phyloP scores from a whole-genome alignment of 371 early-diverging fungal genomes.

The Circinella minor region DNA sequence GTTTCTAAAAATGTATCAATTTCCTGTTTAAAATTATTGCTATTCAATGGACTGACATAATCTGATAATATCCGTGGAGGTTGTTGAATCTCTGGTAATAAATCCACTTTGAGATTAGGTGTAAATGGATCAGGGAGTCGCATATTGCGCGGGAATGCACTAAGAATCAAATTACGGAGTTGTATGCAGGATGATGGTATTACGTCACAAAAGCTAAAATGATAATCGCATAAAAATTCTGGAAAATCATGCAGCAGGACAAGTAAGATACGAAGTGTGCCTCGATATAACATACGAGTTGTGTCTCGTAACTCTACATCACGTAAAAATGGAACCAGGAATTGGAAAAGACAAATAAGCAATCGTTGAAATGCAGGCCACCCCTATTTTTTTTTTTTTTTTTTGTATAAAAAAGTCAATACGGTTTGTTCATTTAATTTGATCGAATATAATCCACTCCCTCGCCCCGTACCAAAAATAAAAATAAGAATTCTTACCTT shows the following conservation, averaged over 20 bases:
- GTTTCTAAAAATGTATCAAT: constrained; percentile 73
- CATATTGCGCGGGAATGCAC: constrained; percentile 95
- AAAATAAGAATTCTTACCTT: too few relatives aligned
- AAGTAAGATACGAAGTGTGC: constrained; percentile 86
- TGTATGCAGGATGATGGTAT: constrained; percentile 94
- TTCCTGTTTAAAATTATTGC: constrained; percentile 68
- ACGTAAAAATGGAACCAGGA: constrained; percentile 86
- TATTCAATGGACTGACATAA: constrained; percentile 66
- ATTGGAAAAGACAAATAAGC: constrained; percentile 82
- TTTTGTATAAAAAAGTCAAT: not conserved
- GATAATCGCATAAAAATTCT: constrained; percentile 93
- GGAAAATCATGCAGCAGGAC: constrained; percentile 97
- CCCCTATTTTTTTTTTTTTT: constrained; percentile 37
- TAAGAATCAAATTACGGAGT: constrained; percentile 91
- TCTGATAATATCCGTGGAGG: constrained; percentile 88
- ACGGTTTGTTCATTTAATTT: not conserved
- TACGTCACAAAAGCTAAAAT: constrained; percentile 89
- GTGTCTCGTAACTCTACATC: constrained; percentile 74
- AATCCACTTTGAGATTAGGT: constrained; percentile 91
- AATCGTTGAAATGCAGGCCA: constrained; percentile 91
- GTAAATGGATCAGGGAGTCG: constrained; percentile 96
- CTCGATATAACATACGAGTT: constrained; percentile 86
- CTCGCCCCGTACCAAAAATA: too few relatives aligned
- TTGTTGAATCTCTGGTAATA: constrained; percentile 85
- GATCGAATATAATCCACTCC: not conserved